These are phyloP conservation scores for Talaromyces rugulosus DNA, from an alignment of 2,329 filamentous ascomycete genomes.

Conservation along the genomic window DNA sequence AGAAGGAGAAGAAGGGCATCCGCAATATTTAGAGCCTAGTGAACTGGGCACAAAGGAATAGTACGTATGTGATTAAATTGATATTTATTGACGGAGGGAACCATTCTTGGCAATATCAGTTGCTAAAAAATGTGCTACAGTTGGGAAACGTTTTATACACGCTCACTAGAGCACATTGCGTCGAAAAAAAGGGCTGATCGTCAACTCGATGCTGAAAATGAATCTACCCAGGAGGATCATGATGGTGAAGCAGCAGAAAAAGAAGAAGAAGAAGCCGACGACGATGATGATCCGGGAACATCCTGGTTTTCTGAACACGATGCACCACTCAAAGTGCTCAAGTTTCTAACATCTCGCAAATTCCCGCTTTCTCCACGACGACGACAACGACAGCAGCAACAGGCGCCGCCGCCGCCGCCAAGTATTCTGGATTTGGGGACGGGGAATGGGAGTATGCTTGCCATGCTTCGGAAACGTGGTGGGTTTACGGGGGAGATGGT, in stretches of 20 bases:
- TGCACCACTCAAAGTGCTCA: constrained; percentile 75
- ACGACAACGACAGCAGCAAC: constrained; percentile 1
- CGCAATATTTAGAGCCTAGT: constrained; percentile 70
- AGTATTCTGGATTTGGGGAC: constrained; percentile 81
- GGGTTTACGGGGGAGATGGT: constrained; percentile 67
- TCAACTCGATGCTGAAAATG: constrained; percentile 6
- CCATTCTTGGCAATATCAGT: not conserved
- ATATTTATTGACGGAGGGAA: not conserved
- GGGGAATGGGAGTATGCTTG: constrained; percentile 89
- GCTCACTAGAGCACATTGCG: constrained; percentile 38
- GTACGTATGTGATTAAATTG: constrained; percentile 49
- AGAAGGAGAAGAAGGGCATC: constrained; percentile 23
- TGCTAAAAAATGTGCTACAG: constrained; percentile 38
- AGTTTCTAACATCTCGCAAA: constrained; percentile 56
- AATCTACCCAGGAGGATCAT: constrained; percentile 7
- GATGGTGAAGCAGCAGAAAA: constrained; percentile 46
- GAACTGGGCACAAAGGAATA: constrained; percentile 86
- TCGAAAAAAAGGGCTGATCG: constrained; percentile 17
- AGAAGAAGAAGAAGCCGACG: constrained; percentile 65
- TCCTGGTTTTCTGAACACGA: constrained; percentile 95
- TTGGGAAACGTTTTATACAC: constrained; percentile 57
- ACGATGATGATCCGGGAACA: constrained; percentile 72
- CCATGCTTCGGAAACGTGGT: constrained; percentile 64
- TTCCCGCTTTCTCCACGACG: constrained; percentile 41
- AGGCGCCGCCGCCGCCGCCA: constrained; percentile 17